A percentile compares a stretch with the other conserved stretches of the same genome.
These are phyloP conservation scores for Bipolaris gigantea DNA, from an alignment of 2,329 filamentous ascomycete genomes.

Conservation along the genomic window DNA sequence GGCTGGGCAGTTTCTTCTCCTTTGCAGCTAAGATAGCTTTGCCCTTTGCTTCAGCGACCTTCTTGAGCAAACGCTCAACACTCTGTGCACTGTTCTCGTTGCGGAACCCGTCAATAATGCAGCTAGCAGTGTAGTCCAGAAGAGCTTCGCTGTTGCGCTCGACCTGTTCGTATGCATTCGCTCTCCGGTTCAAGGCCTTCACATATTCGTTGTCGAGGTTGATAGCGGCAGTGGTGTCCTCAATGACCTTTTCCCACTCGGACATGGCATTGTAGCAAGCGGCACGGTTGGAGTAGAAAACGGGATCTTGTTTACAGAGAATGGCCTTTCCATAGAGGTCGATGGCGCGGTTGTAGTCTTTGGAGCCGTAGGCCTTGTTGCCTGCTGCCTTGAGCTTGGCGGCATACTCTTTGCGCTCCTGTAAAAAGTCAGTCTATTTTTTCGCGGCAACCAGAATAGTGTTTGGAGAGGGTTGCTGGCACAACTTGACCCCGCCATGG, in stretches of 20 bases:
- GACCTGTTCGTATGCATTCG: constrained; percentile 94
- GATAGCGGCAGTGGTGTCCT: constrained; percentile 94
- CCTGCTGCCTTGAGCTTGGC: constrained; percentile 91
- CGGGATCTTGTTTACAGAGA: constrained; percentile 92
- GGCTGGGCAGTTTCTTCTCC: constrained; percentile 84
- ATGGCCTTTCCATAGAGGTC: constrained; percentile 95
- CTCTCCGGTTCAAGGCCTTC: constrained; percentile 94
- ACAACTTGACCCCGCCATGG: neutral
- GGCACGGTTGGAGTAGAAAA: constrained; percentile 98
- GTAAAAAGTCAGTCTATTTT: constrained; percentile 44
- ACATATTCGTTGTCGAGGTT: constrained; percentile 93
- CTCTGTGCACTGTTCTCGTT: constrained; percentile 86
- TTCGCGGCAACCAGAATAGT: neutral
- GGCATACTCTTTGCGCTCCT: constrained; percentile 84
- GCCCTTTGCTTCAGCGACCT: constrained; percentile 92
- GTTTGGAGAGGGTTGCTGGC: neutral
- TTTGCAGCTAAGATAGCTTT: constrained; percentile 82
- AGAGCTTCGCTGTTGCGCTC: constrained; percentile 90
- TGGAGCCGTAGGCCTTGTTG: constrained; percentile 93
- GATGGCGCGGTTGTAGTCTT: constrained; percentile 92
- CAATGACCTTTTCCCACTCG: constrained; percentile 94
- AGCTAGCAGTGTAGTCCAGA: constrained; percentile 96
- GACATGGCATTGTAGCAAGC: constrained; percentile 94
- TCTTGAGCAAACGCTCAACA: constrained; percentile 92
- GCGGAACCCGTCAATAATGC: constrained; percentile 97